Conservation (phyloP, 345 rosid species). For the Pseudoturritis turrita region DNA sequence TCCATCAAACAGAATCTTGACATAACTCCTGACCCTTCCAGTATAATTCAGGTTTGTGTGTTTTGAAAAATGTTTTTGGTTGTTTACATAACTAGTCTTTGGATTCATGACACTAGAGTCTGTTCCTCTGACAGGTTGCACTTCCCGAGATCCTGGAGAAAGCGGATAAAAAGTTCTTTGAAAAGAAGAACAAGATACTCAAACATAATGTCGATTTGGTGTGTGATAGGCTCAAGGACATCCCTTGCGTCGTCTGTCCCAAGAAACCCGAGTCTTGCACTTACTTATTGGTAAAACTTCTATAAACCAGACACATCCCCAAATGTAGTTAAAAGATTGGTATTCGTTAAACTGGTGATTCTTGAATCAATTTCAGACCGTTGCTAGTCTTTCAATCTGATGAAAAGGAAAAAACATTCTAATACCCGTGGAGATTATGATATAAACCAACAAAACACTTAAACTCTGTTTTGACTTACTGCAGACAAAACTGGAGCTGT, state of each 20-base stretch:
- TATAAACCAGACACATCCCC: background rate
- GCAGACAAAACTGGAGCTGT: conserved; percentile 57
- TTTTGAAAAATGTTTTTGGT: background rate
- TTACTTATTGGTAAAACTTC: conserved; percentile 51
- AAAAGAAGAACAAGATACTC: conserved; percentile 36
- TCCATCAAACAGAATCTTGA: conserved; percentile 39
- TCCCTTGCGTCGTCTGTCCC: conserved; percentile 54
- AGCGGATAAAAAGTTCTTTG: conserved; percentile 57
- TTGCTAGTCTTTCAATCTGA: background rate
- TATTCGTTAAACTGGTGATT: background rate
- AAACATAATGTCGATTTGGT: conserved; percentile 50
- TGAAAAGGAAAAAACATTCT: background rate
- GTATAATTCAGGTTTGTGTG: conserved; percentile 56
- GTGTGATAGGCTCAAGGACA: conserved; percentile 48
- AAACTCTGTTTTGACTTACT: background rate
- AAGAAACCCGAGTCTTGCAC: conserved; percentile 65
- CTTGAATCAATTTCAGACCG: background rate
- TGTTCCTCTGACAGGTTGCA: conserved; percentile 48
- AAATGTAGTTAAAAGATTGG: background rate
- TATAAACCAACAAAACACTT: too few species aligned
- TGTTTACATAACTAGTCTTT: background rate
- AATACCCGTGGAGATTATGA: background rate
- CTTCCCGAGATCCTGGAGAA: conserved; percentile 59
- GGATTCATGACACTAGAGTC: background rate
- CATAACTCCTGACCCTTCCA: conserved; percentile 40